Base-by-base conservation (phyloP, 1,139 yeast species). In the Yamadazyma dushanensis region DNA sequence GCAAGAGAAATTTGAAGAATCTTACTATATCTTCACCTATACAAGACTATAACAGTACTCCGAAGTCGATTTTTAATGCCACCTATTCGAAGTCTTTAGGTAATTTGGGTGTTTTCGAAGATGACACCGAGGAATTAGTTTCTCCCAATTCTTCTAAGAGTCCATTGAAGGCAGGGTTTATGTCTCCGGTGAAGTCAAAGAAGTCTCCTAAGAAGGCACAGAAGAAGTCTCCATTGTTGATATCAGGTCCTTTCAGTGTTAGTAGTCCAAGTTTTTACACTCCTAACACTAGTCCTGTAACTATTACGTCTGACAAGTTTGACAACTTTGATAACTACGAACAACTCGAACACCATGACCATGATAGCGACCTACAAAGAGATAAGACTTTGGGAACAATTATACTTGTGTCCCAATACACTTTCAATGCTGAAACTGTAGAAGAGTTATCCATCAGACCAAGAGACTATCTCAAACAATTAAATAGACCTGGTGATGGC, bases 401-500 rank as follows among this genome's bases (percentile, higher is more conserved):
- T 23, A 63, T 68, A 7, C 47, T 69, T 28, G 65, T 65, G 13
- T 55, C 65, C 26, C 66, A 66, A 44, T 66, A 52, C 46, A 49
- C 54, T 26, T 70, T 70, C 38, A 34, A 36, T 2, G 69, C 72
- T 3, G 74, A 69, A 46, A 51, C 37, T 22, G 36, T 45, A 1
- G 57, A 56, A 33, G 75, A 70, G 43, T 57, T 70, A 32, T 40
- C 59, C 18, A 50, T 63, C 7, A 51, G 46, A 14, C 59, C 61
- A 36, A 71, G 72, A 8, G 73, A 66, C 29, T 59, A 65, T 26
- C 49, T 70, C 28, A 70, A 66, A 46, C 52, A 70, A 27, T 41
- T 70, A 26, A 66, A 66, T 38, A 49, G 67, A 27, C 65, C 63
- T 2, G 67, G 69, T 3, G 63, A 66, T 45, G 76, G 75, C 3